Base-by-base conservation (phyloP, 2,329 filamentous ascomycete species). In the Penicillium brasilianum region DNA sequence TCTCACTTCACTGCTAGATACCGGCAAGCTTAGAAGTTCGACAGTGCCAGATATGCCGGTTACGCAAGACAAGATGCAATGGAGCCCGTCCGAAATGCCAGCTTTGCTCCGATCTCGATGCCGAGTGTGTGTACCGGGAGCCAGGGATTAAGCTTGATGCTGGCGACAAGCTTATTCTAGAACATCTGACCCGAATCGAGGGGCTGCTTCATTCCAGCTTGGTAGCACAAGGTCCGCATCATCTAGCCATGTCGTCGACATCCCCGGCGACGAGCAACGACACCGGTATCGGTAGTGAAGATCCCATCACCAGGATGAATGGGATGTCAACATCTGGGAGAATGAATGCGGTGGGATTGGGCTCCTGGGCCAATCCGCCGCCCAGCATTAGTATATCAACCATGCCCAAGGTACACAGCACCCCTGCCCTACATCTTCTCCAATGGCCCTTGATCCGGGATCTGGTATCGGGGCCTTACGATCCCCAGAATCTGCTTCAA, bases 71-170 rank as follows among this genome's bases (percentile, higher is more conserved):
- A 61, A 85, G 90, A 64, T 93, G 90, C 75, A 90, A 93, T 74
- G 90, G 90, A 57, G 89, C 85, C 10, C 88, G 91, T 68, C 91
- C 91, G 48, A 94, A 93, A 76, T 95, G 91, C 80, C 90, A 92
- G 76, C 87, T 95, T 37, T 95, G 91, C 78, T 88, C 89, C 10
- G 91, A 94, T 74, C 82, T 94, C 43, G 90, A 91, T 57, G 91
- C 90, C 48, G 90, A 94, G 65, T 95, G 91, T 76, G 85, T 93
- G 66, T 95, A 95, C 76, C 86, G 91, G 65, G 91, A 95, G 74
- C 91, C 91, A 7, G 91, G 91, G 2, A 91, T 94, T 81, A 95
- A 95, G 78, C 85, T 95, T 10, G 91, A 95, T 74, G 90, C 91
- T 37, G 91, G 91, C 66, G 91, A 94, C 80, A 94, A 93, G 78